Base-by-base conservation (phyloP, 768 basidiomycete species). In the Coprinopsis strossmayeri region DNA sequence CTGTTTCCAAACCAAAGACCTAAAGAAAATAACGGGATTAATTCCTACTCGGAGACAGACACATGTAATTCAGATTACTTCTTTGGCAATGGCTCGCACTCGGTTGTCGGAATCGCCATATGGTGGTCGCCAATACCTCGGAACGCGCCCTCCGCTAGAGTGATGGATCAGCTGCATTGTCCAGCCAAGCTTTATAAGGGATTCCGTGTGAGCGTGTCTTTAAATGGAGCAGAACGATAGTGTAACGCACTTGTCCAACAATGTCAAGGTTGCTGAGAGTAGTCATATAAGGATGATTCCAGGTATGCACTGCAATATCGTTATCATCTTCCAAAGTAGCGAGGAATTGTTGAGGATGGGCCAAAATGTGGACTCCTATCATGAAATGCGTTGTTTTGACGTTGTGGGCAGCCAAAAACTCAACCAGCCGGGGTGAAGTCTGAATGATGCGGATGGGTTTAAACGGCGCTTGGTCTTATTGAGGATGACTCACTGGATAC, bases 81-180 rank as follows among this genome's bases (percentile, higher is more conserved):
- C 82, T 60, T 77, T 72, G 21, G 93, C 94, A 58, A 98, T 89
- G 2, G 91, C 82, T 30, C 79, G 72, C 26, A 95, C 88, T 41
- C 94, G 79, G 64, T 76, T 78, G 60, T 98, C 94, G 38, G 77
- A 76, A 62, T 94, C 87, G 27, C 89, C 90, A 59, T 79, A 91
- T 5, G 91, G 91, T 1, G 90, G 90, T n/a, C 91, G 69, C 92
- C 92, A 96, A 71, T 74, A 93, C 40, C 66, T 67, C 1, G 77
- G 72, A 10, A 82, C 56, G 11, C 78, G 76, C 2, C 94, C 94
- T 30, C 86, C 85, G 3, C 84, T 89, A 1, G 82, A 82, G 61
- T 91, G 82, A 55, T 82, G 78, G 52, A 93, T 85, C 53, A 93
- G 65, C 62, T 82, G 77, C 67, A 84, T 74, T 2, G 87, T 82